These are phyloP conservation scores for Echeveria elegans DNA, from an alignment of 164 flowering plant genomes.

Conservation along the genomic window DNA sequence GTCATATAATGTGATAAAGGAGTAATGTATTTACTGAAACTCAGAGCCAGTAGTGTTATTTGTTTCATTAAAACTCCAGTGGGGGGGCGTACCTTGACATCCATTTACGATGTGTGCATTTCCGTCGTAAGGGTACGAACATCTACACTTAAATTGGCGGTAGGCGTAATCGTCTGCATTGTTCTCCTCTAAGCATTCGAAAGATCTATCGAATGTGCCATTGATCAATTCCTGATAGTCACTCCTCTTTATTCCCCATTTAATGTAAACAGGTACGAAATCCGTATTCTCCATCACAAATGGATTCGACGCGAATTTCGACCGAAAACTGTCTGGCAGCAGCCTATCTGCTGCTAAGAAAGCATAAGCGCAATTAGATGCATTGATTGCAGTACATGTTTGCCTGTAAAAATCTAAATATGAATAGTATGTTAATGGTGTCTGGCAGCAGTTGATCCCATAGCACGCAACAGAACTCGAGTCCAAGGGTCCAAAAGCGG, in stretches of 20 bases:
- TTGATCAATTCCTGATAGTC: neutral
- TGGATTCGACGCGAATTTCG: neutral
- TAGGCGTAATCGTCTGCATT: no score
- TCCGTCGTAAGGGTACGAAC: no score
- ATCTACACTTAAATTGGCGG: no score
- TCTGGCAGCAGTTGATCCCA: conserved; percentile 11
- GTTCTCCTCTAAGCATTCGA: no score
- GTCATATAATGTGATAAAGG: no score
- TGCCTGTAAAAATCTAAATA: neutral
- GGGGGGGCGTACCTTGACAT: conserved; percentile 9
- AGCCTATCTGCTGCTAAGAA: neutral
- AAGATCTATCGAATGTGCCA: no score
- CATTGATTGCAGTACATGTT: neutral
- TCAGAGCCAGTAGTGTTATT: no score
- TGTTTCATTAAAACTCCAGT: no score
- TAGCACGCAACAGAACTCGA: neutral
- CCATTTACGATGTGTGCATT: conserved; percentile 7
- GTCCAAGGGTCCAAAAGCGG: neutral
- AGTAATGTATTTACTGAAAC: no score
- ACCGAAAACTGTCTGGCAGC: no score
- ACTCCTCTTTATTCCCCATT: neutral
- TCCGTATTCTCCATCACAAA: neutral
- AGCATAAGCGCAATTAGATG: conserved; percentile 1
- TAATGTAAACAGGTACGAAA: neutral
- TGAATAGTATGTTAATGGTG: neutral